phyloP scores from a whole-genome alignment of 75 land plant species.

The Picea sitchensis region DNA sequence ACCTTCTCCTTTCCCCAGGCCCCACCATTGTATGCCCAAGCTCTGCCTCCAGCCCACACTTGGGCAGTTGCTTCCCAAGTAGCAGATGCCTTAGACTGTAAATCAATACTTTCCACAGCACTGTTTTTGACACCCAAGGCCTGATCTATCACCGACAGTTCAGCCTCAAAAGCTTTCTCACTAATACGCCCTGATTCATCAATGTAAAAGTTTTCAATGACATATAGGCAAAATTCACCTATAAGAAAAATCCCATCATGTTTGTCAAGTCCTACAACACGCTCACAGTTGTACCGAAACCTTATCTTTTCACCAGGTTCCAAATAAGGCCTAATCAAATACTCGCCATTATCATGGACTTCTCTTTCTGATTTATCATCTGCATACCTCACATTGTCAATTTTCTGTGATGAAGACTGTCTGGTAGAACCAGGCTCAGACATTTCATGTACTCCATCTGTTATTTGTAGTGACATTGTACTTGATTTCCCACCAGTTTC shows the following conservation, averaged over 20 bases:
- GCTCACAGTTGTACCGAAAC: constrained; percentile 93
- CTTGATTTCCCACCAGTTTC: constrained; percentile 62
- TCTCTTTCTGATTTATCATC: constrained; percentile 73
- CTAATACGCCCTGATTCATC: constrained; percentile 79
- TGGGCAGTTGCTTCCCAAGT: constrained; percentile 43
- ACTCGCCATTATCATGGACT: constrained; percentile 88
- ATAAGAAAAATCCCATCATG: constrained; percentile 98
- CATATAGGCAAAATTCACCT: constrained; percentile 84
- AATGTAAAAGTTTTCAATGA: constrained; percentile 92
- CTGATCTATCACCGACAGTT: constrained; percentile 92
- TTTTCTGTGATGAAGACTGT: constrained; percentile 42
- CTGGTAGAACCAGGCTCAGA: constrained; percentile 66
- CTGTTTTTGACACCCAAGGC: constrained; percentile 89
- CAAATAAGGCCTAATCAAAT: constrained; percentile 88
- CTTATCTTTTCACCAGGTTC: constrained; percentile 91
- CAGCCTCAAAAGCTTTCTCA: constrained; percentile 86
- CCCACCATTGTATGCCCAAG: constrained; percentile 98
- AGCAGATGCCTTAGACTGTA: constrained; percentile 47
- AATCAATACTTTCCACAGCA: constrained; percentile 42
- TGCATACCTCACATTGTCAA: constrained; percentile 35
- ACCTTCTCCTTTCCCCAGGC: constrained; percentile 99
- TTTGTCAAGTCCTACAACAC: constrained; percentile 97
- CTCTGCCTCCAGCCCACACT: constrained; percentile 77
- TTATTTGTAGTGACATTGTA: constrained; percentile 38
- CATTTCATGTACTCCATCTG: constrained; percentile 40